These are phyloP conservation scores for Hortiboletus flavorubellus DNA, from an alignment of 768 basidiomycete species.

Conservation along the genomic window DNA sequence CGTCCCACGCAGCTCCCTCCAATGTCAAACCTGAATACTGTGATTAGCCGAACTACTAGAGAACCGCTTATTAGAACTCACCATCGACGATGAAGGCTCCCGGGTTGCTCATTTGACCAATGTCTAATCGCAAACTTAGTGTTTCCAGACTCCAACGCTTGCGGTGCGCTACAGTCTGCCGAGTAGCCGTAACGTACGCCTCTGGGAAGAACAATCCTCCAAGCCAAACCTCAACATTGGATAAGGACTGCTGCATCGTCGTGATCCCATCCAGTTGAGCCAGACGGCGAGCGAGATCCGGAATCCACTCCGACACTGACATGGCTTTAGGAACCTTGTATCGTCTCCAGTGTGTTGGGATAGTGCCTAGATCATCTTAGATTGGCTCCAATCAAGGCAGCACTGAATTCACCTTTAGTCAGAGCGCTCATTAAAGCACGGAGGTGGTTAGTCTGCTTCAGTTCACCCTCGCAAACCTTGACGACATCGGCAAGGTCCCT, in stretches of 20 bases:
- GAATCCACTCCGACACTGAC: constrained; percentile 83
- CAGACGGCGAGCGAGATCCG: constrained; percentile 75
- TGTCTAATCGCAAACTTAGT: constrained; percentile 71
- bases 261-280: constrained; percentile 75
- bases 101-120: constrained; percentile 76
- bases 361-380: constrained; percentile 57
- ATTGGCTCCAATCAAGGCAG: not conserved
- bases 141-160: constrained; percentile 94
- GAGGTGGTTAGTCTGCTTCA: constrained; percentile 95
- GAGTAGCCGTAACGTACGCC: constrained; percentile 92
- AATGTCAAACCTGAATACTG: constrained; percentile 66
- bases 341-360: constrained; percentile 82
- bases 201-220: constrained; percentile 96
- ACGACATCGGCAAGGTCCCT: constrained; percentile 80
- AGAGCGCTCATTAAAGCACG: constrained; percentile 87
- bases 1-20: constrained; percentile 79
- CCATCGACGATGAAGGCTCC: constrained; percentile 86
- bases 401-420: constrained; percentile 68
- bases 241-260: constrained; percentile 50
- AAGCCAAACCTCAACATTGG: constrained; percentile 81
- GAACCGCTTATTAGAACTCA: constrained; percentile 36
- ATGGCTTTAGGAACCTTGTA: constrained; percentile 85
- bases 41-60: not conserved
- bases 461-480: constrained; percentile 78
- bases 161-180: constrained; percentile 92